phyloP scores from a whole-genome alignment of 2,329 filamentous ascomycete genomes.

The Cladosporium sp. region DNA sequence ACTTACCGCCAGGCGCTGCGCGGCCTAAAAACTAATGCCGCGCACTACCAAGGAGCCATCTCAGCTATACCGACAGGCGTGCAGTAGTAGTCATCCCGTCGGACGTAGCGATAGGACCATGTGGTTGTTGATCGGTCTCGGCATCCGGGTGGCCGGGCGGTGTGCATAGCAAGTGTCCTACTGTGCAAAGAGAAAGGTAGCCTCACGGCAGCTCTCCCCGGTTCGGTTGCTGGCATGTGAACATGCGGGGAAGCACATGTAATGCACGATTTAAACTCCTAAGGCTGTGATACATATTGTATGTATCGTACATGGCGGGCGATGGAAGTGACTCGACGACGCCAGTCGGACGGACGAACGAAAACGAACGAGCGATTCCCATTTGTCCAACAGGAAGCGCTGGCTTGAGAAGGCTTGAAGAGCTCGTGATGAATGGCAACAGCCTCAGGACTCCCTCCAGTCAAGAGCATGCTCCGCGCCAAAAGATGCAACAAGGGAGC shows the following conservation, averaged over 20 bases:
- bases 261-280: background rate
- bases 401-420: conserved; percentile 7
- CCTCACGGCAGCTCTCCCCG: background rate
- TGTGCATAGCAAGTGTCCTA: background rate
- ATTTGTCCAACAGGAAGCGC: background rate
- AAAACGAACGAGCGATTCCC: background rate
- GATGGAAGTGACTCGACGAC: background rate
- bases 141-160: background rate
- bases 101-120: background rate
- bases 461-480: too few relatives aligned
- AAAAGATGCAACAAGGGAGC: background rate
- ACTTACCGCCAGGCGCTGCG: background rate
- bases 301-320: background rate
- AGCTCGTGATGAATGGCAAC: background rate
- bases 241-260: conserved; percentile 3
- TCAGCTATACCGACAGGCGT: conserved; percentile 1
- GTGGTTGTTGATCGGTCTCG: background rate
- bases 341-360: background rate
- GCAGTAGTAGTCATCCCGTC: background rate
- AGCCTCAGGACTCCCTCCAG: background rate
- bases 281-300: background rate
- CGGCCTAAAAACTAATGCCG: conserved; percentile 10
- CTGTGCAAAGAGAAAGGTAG: background rate
- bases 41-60: background rate
- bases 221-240: background rate